phyloP scores from a whole-genome alignment of 106 monocot species.

The Chionographis japonica region DNA sequence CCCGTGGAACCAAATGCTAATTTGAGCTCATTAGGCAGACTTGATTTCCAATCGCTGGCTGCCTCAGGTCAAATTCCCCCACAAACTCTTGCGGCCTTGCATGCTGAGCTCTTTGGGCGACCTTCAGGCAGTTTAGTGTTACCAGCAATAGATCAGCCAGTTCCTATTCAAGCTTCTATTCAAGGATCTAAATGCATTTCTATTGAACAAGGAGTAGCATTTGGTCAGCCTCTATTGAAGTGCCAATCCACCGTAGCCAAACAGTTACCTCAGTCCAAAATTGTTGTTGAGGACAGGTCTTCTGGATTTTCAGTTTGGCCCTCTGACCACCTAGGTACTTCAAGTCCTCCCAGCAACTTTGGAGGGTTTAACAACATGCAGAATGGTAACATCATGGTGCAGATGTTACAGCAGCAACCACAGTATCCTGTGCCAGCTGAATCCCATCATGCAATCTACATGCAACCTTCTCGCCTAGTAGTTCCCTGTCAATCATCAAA shows the following conservation, averaged over 20 bases:
- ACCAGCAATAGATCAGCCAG: slow-evolving; percentile 26
- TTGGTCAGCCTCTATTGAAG: slow-evolving; percentile 54
- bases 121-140: slow-evolving; percentile 32
- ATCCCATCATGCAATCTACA: slow-evolving; percentile 31
- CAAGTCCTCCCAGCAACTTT: slow-evolving; percentile 20
- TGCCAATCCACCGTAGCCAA: slow-evolving; percentile 35
- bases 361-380: slow-evolving; percentile 17
- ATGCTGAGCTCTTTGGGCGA: slow-evolving; percentile 61
- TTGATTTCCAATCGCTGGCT: slow-evolving; percentile 74
- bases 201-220: slow-evolving; percentile 41
- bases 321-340: slow-evolving; percentile 26
- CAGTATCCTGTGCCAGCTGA: slow-evolving; percentile 29
- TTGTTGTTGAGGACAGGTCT: slow-evolving; percentile 28
- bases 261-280: slow-evolving; percentile 31
- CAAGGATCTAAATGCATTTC: slow-evolving; percentile 32
- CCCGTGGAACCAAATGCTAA: slow-evolving; percentile 56
- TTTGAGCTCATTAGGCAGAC: slow-evolving; percentile 39
- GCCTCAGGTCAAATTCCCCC: slow-evolving; percentile 82
- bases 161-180: slow-evolving; percentile 26
- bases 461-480: slow-evolving; percentile 73
- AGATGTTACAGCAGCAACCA: slow-evolving; percentile 53
- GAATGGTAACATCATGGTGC: slow-evolving; percentile 37
- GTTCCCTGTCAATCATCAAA: slow-evolving; percentile 45
- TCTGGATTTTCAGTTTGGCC: slow-evolving; percentile 58
- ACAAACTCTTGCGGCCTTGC: slow-evolving; percentile 60